Evolutionary conservation across 2,329 filamentous ascomycete genomes (phyloP).

Genomic region (Sphaerostilbella broomeana): DNA sequence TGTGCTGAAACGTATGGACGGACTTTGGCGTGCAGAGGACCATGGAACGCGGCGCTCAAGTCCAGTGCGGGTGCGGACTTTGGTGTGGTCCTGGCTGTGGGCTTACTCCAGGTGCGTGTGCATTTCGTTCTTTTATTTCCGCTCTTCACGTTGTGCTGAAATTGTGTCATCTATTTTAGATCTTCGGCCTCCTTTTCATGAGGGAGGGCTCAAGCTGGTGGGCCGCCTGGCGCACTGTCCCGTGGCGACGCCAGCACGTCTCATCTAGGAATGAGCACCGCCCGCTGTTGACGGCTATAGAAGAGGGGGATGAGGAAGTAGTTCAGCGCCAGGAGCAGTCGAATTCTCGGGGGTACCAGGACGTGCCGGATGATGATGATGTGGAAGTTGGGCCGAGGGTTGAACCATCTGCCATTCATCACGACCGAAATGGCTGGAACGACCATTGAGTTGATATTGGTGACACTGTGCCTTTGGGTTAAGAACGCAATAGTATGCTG

Average conservation of each 20-base stretch:
- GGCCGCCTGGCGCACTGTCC: constrained; percentile 20
- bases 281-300: constrained; percentile 24
- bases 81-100: constrained; percentile 45
- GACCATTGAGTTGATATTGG: constrained; percentile 6
- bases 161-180: constrained; percentile 15
- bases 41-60: constrained; percentile 52
- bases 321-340: constrained; percentile 13
- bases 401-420: constrained; percentile 20
- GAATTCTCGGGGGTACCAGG: constrained; percentile 17
- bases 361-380: constrained; percentile 11
- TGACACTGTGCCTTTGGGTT: too few relatives aligned
- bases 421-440: constrained; percentile 22
- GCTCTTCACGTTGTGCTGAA: neutral
- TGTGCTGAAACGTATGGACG: constrained; percentile 45
- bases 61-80: constrained; percentile 49
- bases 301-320: constrained; percentile 23
- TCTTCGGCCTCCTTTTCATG: constrained; percentile 26
- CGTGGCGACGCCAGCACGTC: constrained; percentile 12
- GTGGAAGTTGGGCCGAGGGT: constrained; percentile 19
- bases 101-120: constrained; percentile 49
- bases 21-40: constrained; percentile 40
- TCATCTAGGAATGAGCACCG: constrained; percentile 17
- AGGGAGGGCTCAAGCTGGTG: constrained; percentile 26
- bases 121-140: neutral
- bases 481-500: too few relatives aligned